Conservation (phyloP, 257 asterid genomes). For the Salvia splendens region DNA sequence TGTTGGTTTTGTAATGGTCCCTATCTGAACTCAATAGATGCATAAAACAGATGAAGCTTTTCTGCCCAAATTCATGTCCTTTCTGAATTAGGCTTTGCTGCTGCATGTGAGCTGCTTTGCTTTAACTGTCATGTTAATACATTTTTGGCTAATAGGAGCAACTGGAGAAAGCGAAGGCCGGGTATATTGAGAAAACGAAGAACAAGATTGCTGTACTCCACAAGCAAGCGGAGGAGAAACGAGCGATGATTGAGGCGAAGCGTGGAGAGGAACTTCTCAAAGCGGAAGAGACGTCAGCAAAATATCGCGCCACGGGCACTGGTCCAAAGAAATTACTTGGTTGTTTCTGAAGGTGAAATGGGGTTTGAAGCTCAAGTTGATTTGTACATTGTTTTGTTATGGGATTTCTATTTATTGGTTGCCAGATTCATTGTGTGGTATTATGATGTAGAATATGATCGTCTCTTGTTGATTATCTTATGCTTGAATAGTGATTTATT, state of each 20-base stretch:
- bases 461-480: conserved; percentile 33
- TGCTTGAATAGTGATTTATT: conserved; percentile 51
- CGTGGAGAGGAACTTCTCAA: conserved; percentile 88
- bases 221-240: conserved; percentile 81
- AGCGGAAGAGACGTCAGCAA: conserved; percentile 90
- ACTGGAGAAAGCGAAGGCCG: conserved; percentile 80
- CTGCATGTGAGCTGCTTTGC: conserved; percentile 22
- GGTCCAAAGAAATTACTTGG: conserved; percentile 83
- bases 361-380: conserved; percentile 28
- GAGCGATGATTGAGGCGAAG: conserved; percentile 69
- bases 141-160: conserved; percentile 51
- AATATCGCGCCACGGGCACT: conserved; percentile 85
- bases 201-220: conserved; percentile 75
- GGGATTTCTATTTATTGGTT: conserved; percentile 30
- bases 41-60: conserved; percentile 12
- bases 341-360: conserved; percentile 46
- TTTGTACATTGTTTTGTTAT: conserved; percentile 41
- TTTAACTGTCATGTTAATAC: conserved; percentile 14
- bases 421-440: conserved; percentile 41
- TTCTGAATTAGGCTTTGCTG: conserved; percentile 14
- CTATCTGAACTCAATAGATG: conserved; percentile 8
- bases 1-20: conserved; percentile 8
- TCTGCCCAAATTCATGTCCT: conserved; percentile 9
- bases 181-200: conserved; percentile 66
- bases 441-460: conserved; percentile 39